Evolutionary conservation across 2,329 filamentous ascomycete genomes (phyloP), one percentile per base, ranked within the genome.

Genomic region (Aureobasidium uvarum): DNA sequence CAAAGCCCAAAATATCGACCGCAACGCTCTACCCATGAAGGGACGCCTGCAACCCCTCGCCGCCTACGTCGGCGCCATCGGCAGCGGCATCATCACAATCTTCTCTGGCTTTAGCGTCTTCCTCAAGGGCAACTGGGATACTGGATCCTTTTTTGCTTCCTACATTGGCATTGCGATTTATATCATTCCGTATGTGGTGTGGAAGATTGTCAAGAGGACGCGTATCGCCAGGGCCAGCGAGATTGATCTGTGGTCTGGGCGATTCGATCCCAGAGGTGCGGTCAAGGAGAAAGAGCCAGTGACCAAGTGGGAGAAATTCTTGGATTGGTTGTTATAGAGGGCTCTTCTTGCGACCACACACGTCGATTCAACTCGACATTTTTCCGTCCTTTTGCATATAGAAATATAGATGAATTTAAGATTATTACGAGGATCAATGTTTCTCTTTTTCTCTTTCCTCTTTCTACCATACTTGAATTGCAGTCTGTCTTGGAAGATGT

Each of bases 161-260:
- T 79, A 79, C 43, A 71, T 79, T 10, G 78, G 77, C 5, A 79
- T 79, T 48, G 77, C 77, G 60, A 71, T 71, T 25, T 71, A 68
- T 43, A 66, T 69, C n/a, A 50, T 79, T n/a, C 78, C 78, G 0
- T 78, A 79, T 20, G 69, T 80, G 20, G 70, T 62, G 7, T 81
- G 78, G 78, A 81, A 81, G 68, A 8, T 80, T 6, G 69, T 70
- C 52, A 63, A 78, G 36, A 68, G 70, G 20, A 79, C 78, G 20
- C 77, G 76, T 67, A 72, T 73, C n/a, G 68, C 69, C 1, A 66
- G 70, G 10, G 70, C 71, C 1, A 48, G 64, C 3, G 67, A 71
- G 8, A 70, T 74, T 13, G 72, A 74, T 64, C 56, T 74, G 5
- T 72, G 67, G 70, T 73, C 72, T 16, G 72, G 72, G 2, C 33